Conservation (phyloP, 768 basidiomycete genomes). For the Glaciozyma martinii region DNA sequence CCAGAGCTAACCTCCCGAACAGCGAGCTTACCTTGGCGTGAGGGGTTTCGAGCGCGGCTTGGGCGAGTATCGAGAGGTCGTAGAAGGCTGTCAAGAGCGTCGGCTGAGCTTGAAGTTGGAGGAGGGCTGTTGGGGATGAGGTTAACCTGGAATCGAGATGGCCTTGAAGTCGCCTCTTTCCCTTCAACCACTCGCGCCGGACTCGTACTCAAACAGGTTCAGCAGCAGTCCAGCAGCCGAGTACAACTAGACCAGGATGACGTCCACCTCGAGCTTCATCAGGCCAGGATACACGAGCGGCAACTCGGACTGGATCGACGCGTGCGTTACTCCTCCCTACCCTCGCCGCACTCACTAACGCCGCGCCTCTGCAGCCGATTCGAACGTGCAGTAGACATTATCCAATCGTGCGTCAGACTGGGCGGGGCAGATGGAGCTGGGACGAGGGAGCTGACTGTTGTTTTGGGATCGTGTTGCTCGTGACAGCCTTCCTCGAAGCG, state of each 20-base stretch:
- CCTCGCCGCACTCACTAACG: neutral
- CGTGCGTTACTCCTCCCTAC: neutral
- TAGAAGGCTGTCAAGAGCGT: too few relatives aligned
- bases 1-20: too few relatives aligned
- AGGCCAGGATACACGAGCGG: neutral
- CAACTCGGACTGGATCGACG: neutral
- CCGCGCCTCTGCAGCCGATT: constrained; percentile 53
- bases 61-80: too few relatives aligned
- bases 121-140: too few relatives aligned
- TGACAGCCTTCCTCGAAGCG: constrained; percentile 69
- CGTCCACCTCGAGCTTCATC: neutral
- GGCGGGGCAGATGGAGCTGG: neutral
- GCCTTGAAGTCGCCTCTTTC: too few relatives aligned
- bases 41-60: too few relatives aligned
- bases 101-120: too few relatives aligned
- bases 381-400: constrained; percentile 86
- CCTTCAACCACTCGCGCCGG: too few relatives aligned
- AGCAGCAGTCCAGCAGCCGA: too few relatives aligned
- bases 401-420: constrained; percentile 49
- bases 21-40: too few relatives aligned
- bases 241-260: neutral
- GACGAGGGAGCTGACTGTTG: neutral
- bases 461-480: neutral
- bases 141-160: too few relatives aligned
- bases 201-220: too few relatives aligned